Conservation (phyloP, 345 rosid species). For the Rubroshorea leprosula region DNA sequence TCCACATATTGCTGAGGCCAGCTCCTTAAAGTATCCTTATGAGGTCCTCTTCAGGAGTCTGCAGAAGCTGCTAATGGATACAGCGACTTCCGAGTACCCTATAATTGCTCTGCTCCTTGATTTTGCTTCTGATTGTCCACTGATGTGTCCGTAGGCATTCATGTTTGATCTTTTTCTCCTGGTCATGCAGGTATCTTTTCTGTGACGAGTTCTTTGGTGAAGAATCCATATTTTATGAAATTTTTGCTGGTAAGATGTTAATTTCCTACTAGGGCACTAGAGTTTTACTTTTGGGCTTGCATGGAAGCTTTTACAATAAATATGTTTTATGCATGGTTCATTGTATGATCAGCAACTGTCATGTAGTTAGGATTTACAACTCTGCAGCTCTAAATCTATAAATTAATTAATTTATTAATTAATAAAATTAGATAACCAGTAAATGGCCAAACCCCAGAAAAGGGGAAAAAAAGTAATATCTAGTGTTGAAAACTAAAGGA, state of each 20-base stretch:
- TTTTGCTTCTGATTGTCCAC: slow-evolving; percentile 7
- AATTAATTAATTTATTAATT: too few relatives aligned
- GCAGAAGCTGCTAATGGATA: slow-evolving; percentile 96
- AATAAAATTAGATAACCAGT: too few relatives aligned
- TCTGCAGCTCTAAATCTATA: too few relatives aligned
- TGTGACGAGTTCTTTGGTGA: slow-evolving; percentile 97
- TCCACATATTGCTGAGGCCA: slow-evolving; percentile 99
- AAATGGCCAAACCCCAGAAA: slow-evolving; percentile 3
- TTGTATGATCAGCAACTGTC: not conserved
- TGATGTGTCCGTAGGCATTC: slow-evolving; percentile 7
- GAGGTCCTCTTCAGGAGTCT: slow-evolving; percentile 96
- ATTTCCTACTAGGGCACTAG: not conserved
- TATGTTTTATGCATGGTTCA: not conserved
- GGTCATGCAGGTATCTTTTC: slow-evolving; percentile 69
- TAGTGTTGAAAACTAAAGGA: not conserved
- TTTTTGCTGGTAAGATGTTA: slow-evolving; percentile 62
- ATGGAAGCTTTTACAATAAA: not conserved
- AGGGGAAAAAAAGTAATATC: not conserved
- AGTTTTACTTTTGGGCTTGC: not conserved
- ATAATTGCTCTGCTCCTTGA: slow-evolving; percentile 19
- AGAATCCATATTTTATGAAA: slow-evolving; percentile 79
- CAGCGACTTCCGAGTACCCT: slow-evolving; percentile 97
- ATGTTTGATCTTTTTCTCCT: slow-evolving; percentile 1
- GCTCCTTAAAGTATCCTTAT: slow-evolving; percentile 84
- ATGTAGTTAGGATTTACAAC: not conserved